A percentile compares a stretch with the other conserved stretches of the same genome.
phyloP scores from a whole-genome alignment of 1,139 yeast species.

The Arxiozyma telluris region DNA sequence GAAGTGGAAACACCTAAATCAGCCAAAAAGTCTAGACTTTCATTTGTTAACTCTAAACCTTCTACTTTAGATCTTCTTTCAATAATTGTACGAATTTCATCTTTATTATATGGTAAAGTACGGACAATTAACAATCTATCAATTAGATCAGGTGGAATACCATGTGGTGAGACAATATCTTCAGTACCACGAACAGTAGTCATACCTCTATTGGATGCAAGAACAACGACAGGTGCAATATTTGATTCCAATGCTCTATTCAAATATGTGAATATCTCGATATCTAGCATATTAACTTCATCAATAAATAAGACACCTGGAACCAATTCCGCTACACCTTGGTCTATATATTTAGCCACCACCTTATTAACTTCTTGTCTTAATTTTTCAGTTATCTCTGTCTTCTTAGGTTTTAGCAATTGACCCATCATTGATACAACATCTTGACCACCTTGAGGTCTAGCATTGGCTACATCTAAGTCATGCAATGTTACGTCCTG shows the following conservation, averaged over 20 bases:
- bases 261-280: constrained; percentile 88
- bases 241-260: constrained; percentile 87
- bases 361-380: constrained; percentile 91
- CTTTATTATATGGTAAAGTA: constrained; percentile 76
- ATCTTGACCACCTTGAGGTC: constrained; percentile 99
- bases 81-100: constrained; percentile 75
- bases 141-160: constrained; percentile 89
- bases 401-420: constrained; percentile 86
- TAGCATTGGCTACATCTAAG: constrained; percentile 89
- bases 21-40: constrained; percentile 67
- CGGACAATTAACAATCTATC: constrained; percentile 87
- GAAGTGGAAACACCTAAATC: constrained; percentile 65
- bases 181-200: constrained; percentile 90
- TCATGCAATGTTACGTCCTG: constrained; percentile 97
- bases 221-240: constrained; percentile 88
- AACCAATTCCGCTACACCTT: constrained; percentile 94
- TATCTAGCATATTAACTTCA: constrained; percentile 95
- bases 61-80: constrained; percentile 75
- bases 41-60: constrained; percentile 50
- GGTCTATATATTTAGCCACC: constrained; percentile 91
- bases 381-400: constrained; percentile 96
- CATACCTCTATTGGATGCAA: constrained; percentile 92
- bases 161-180: constrained; percentile 85
- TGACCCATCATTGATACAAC: constrained; percentile 99
- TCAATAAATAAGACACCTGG: constrained; percentile 98